phyloP scores from a whole-genome alignment of 495 filamentous ascomycete species.

The Penicillium samsonianum region DNA sequence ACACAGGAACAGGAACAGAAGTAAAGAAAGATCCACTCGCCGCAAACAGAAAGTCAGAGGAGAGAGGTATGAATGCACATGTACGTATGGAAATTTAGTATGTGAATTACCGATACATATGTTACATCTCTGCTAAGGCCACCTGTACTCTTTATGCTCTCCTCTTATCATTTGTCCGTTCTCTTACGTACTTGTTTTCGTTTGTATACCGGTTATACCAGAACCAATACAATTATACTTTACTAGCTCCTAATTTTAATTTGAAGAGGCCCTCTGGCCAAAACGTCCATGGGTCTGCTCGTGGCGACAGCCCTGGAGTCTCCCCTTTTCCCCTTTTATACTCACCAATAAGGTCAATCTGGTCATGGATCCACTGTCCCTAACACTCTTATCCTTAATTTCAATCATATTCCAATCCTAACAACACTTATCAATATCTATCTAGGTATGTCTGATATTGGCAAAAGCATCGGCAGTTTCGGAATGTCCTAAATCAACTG shows the following conservation, averaged over 20 bases:
- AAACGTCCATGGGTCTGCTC: not conserved
- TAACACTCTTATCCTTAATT: slow-evolving; percentile 7
- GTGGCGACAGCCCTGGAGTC: not conserved
- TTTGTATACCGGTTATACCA: not conserved
- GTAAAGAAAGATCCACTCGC: slow-evolving; percentile 1
- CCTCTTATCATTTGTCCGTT: not conserved
- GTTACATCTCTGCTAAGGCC: slow-evolving; percentile 19
- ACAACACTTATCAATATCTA: not conserved
- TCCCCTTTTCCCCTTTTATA: not conserved
- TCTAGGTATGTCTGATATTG: not conserved
- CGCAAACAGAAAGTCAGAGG: slow-evolving; percentile 7
- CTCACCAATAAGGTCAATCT: not conserved
- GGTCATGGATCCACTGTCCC: slow-evolving; percentile 1
- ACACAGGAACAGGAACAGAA: not conserved
- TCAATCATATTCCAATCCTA: not conserved
- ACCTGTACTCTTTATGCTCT: slow-evolving; percentile 19
- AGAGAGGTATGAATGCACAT: not conserved
- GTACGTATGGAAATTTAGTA: not conserved
- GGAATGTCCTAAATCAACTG: slow-evolving; percentile 18
- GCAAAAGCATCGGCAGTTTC: not conserved
- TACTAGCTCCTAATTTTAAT: not conserved
- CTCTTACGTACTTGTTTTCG: not conserved
- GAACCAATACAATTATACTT: not conserved
- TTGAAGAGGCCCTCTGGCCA: not conserved
- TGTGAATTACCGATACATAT: slow-evolving; percentile 6